These are phyloP conservation scores for Trichoderma sp. DNA, from an alignment of 2,329 filamentous ascomycete species.

Conservation along the genomic window DNA sequence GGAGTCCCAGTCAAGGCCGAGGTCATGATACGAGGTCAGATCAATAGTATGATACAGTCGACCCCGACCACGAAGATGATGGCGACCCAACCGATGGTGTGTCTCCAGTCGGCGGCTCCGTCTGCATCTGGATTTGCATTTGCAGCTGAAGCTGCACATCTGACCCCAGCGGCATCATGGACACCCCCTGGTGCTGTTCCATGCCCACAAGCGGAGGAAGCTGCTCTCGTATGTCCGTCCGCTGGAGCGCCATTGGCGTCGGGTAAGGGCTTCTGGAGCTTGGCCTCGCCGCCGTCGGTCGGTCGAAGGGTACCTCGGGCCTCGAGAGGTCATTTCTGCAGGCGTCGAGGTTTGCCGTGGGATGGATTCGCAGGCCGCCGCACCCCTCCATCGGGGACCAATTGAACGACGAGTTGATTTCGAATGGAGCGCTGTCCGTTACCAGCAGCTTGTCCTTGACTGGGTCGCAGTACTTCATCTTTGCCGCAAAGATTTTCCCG, in stretches of 20 bases:
- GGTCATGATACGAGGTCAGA: neutral
- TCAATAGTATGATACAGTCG: constrained; percentile 11
- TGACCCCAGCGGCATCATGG: neutral
- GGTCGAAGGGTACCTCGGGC: neutral
- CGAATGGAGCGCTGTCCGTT: constrained; percentile 7
- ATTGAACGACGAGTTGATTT: constrained; percentile 14
- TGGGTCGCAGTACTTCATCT: constrained; percentile 14
- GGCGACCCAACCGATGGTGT: neutral
- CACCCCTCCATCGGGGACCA: constrained; percentile 20
- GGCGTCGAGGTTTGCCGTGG: constrained; percentile 1
- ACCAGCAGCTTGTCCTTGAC: neutral
- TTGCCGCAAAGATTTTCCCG: constrained; percentile 14
- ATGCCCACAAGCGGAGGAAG: neutral
- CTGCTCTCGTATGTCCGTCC: constrained; percentile 10
- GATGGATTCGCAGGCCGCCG: constrained; percentile 11
- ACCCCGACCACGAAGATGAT: constrained; percentile 13
- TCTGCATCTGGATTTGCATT: constrained; percentile 2
- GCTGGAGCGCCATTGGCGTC: constrained; percentile 9
- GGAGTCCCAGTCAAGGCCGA: neutral
- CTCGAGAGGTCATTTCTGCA: constrained; percentile 7
- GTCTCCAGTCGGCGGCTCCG: neutral
- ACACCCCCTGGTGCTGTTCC: neutral
- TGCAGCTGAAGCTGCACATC: neutral
- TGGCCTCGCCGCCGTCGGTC: neutral
- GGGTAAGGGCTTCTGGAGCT: constrained; percentile 9